Conservation (phyloP, 345 rosid genomes). For the Boechera stricta region DNA sequence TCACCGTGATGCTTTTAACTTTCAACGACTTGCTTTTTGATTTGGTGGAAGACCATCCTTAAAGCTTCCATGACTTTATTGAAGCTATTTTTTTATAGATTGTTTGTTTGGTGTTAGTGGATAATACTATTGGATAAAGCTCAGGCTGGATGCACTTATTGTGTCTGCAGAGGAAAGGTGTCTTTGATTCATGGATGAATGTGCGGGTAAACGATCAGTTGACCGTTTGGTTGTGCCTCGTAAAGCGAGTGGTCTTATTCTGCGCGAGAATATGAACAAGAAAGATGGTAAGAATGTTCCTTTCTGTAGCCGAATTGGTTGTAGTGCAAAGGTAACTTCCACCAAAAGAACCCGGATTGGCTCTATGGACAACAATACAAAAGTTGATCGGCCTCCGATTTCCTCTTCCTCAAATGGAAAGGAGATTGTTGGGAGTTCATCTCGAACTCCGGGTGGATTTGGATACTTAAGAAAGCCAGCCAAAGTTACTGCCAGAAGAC, state of each 20-base stretch:
- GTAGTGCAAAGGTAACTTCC: conserved; percentile 62
- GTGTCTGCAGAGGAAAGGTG: conserved; percentile 20
- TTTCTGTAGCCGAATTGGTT: conserved; percentile 70
- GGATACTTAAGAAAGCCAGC: conserved; percentile 49
- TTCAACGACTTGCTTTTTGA: conserved; percentile 24
- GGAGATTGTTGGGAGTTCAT: conserved; percentile 75
- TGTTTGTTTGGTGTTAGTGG: conserved; percentile 22
- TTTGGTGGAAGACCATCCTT: conserved; percentile 34
- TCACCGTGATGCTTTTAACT: conserved; percentile 32
- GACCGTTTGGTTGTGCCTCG: conserved; percentile 44
- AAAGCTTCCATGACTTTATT: conserved; percentile 23
- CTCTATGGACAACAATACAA: conserved; percentile 54
- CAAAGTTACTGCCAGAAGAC: conserved; percentile 43
- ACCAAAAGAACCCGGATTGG: conserved; percentile 51
- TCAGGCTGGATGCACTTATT: neutral
- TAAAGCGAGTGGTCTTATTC: conserved; percentile 59
- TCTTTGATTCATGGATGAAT: conserved; percentile 67
- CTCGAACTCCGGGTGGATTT: conserved; percentile 45
- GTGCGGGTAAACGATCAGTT: conserved; percentile 63
- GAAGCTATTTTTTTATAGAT: conserved; percentile 17
- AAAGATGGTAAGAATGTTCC: conserved; percentile 61
- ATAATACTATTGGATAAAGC: conserved; percentile 16
- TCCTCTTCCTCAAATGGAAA: conserved; percentile 59
- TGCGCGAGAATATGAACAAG: conserved; percentile 63
- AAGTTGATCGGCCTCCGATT: conserved; percentile 23